These are phyloP conservation scores for Rhododendron ferrugineum DNA, from an alignment of 148 eudicot genomes.

Conservation along the genomic window DNA sequence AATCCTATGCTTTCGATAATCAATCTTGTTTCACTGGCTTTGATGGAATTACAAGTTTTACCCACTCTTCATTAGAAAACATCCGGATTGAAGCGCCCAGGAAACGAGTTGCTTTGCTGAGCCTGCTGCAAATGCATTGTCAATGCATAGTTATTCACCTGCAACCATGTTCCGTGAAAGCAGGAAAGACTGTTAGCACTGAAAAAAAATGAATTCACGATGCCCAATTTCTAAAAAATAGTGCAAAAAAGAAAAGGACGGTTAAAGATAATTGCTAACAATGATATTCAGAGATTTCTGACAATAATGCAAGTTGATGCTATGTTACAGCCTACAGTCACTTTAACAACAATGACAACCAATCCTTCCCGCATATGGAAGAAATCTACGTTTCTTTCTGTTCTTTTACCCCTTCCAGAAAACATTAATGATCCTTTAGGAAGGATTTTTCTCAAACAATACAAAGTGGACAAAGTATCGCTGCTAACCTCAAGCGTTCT, in stretches of 20 bases:
- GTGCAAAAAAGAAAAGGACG: not conserved
- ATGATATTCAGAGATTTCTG: not conserved
- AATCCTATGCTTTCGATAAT: not conserved
- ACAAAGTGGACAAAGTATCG: not conserved
- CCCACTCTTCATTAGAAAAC: constrained; percentile 32
- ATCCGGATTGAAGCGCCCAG: constrained; percentile 63
- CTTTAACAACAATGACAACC: not conserved
- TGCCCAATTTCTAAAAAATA: not conserved
- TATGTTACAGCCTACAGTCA: not conserved
- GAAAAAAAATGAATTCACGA: not conserved
- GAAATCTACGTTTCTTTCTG: not conserved
- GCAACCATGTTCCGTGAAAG: constrained; percentile 10
- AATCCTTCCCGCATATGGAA: not conserved
- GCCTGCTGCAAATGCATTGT: constrained; percentile 68
- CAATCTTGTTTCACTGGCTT: constrained; percentile 3
- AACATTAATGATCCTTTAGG: constrained; percentile 4
- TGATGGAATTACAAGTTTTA: not conserved
- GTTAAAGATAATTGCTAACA: not conserved
- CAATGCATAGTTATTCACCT: constrained; percentile 75
- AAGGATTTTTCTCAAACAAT: not conserved
- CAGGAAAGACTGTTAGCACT: not conserved
- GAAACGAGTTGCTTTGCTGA: constrained; percentile 52
- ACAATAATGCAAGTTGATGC: not conserved
- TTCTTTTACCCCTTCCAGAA: not conserved
- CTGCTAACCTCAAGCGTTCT: constrained; percentile 63